Evolutionary conservation across 176 grass and related monocot species (phyloP).

Genomic region (Paspalum notatum): DNA sequence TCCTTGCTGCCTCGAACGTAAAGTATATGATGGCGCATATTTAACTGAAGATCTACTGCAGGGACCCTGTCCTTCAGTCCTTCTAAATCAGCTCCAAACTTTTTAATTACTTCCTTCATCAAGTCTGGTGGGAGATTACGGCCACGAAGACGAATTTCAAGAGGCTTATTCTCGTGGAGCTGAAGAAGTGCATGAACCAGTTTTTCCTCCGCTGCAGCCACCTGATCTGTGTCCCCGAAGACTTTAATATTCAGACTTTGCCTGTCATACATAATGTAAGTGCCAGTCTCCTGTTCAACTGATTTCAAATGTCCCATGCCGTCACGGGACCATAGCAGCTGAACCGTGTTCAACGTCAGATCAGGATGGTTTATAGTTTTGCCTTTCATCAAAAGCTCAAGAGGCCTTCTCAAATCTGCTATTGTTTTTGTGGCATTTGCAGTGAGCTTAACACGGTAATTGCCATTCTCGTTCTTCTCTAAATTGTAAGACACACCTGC

Average conservation of each 20-base stretch:
- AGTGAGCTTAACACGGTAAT: slow-evolving; percentile 61
- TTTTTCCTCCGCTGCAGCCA: slow-evolving; percentile 62
- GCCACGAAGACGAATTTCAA: slow-evolving; percentile 67
- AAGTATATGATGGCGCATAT: slow-evolving; percentile 59
- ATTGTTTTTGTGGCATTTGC: slow-evolving; percentile 90
- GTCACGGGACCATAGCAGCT: slow-evolving; percentile 73
- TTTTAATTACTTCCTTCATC: slow-evolving; percentile 81
- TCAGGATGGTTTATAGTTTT: slow-evolving; percentile 77
- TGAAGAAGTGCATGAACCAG: slow-evolving; percentile 61
- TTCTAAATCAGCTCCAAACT: slow-evolving; percentile 75
- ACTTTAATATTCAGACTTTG: slow-evolving; percentile 74
- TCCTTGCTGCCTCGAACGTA: slow-evolving; percentile 76
- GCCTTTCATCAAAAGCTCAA: slow-evolving; percentile 84
- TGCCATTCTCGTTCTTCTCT: slow-evolving; percentile 68
- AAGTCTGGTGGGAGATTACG: slow-evolving; percentile 61
- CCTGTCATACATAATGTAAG: slow-evolving; percentile 77
- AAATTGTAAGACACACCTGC: slow-evolving; percentile 79
- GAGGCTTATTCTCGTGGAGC: slow-evolving; percentile 60
- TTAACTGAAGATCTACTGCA: slow-evolving; percentile 55
- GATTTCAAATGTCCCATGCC: slow-evolving; percentile 60
- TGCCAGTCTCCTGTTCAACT: slow-evolving; percentile 75
- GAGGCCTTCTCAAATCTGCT: slow-evolving; percentile 78
- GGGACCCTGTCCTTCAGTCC: slow-evolving; percentile 66
- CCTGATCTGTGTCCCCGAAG: slow-evolving; percentile 61
- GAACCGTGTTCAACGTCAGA: slow-evolving; percentile 58